Percentiles rank a stretch among this genome's conserved stretches.
phyloP scores from a whole-genome alignment of 768 basidiomycete genomes.

The Solioccasus polychromus region DNA sequence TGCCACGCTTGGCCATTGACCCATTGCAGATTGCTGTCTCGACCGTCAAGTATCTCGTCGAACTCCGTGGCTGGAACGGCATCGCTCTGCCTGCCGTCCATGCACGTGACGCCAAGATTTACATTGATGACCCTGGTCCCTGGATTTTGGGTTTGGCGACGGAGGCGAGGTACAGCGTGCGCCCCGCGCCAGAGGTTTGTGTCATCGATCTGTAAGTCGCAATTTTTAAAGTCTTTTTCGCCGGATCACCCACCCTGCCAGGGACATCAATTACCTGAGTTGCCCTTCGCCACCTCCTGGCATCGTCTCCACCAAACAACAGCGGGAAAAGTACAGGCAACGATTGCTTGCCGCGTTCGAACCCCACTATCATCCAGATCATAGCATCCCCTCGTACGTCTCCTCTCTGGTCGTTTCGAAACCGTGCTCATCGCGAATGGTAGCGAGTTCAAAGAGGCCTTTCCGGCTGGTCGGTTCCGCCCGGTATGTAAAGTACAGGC shows the following conservation, averaged over 20 bases:
- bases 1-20: neutral
- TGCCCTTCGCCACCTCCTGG: conserved; percentile 78
- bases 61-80: conserved; percentile 90
- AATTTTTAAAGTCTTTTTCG: conserved; percentile 5
- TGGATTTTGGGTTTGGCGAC: conserved; percentile 93
- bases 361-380: conserved; percentile 85
- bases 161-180: conserved; percentile 76
- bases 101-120: conserved; percentile 87
- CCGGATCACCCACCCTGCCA: conserved; percentile 26
- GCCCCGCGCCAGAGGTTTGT: conserved; percentile 77
- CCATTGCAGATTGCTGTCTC: conserved; percentile 71
- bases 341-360: conserved; percentile 76
- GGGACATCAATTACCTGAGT: conserved; percentile 82
- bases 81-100: conserved; percentile 81
- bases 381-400: conserved; percentile 67
- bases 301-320: conserved; percentile 71
- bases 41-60: conserved; percentile 88
- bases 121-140: conserved; percentile 94
- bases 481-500: conserved; percentile 90
- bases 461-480: conserved; percentile 88
- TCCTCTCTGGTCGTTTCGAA: no score
- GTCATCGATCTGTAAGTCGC: conserved; percentile 76
- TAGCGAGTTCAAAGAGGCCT: conserved; percentile 93
- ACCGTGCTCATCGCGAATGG: no score
- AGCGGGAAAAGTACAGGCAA: conserved; percentile 77